phyloP scores from a whole-genome alignment of 1,284 basidiomycete species.

The Hymenochaete sp. region DNA sequence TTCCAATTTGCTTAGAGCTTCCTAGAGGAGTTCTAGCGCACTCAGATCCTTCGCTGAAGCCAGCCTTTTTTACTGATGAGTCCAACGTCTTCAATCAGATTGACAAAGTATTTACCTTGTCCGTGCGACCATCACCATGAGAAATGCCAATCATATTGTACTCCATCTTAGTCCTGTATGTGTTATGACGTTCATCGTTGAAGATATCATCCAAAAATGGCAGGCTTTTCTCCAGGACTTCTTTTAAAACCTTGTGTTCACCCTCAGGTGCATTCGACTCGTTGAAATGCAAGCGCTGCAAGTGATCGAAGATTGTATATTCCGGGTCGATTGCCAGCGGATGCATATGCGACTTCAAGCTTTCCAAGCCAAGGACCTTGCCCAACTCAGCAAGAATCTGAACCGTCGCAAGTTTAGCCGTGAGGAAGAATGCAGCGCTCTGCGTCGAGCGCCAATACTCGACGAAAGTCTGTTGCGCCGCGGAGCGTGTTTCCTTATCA shows the following conservation, averaged over 20 bases:
- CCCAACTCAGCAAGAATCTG: slow-evolving; percentile 58
- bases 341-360: slow-evolving; percentile 31
- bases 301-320: slow-evolving; percentile 63
- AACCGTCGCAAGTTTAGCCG: slow-evolving; percentile 61
- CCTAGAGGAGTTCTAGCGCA: slow-evolving; percentile 66
- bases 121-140: slow-evolving; percentile 53
- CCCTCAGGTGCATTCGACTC: slow-evolving; percentile 41
- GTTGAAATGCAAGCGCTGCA: slow-evolving; percentile 62
- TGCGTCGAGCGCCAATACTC: slow-evolving; percentile 43
- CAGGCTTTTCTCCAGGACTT: slow-evolving; percentile 51
- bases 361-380: slow-evolving; percentile 37
- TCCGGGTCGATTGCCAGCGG: slow-evolving; percentile 38
- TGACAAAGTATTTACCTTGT: slow-evolving; percentile 35
- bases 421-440: slow-evolving; percentile 43
- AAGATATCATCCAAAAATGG: slow-evolving; percentile 65
- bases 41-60: slow-evolving; percentile 58
- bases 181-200: slow-evolving; percentile 50
- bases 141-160: slow-evolving; percentile 70
- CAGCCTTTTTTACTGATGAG: slow-evolving; percentile 21
- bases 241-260: slow-evolving; percentile 43
- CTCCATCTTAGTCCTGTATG: slow-evolving; percentile 58
- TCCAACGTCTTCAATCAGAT: not conserved
- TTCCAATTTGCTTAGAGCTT: slow-evolving; percentile 62
- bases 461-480: slow-evolving; percentile 50
- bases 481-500: slow-evolving; percentile 36